Evolutionary conservation across 1,139 yeast genomes (phyloP).

Genomic region (Yamadazyma jaroonii): DNA sequence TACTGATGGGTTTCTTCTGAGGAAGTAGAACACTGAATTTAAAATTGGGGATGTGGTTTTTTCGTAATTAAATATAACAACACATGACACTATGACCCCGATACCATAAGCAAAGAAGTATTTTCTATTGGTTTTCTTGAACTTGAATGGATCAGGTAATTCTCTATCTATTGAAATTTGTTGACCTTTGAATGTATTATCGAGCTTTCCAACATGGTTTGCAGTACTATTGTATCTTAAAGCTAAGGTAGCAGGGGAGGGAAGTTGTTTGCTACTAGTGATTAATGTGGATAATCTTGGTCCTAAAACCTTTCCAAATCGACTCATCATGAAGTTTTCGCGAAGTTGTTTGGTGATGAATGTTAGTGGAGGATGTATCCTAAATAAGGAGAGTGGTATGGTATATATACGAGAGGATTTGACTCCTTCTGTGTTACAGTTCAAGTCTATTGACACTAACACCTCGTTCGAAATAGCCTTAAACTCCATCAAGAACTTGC

Average conservation of each 20-base stretch:
- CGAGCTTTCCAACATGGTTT: not conserved
- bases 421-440: constrained; percentile 59
- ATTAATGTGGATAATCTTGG: too few relatives aligned
- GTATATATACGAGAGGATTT: constrained; percentile 63
- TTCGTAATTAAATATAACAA: constrained; percentile 84
- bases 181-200: constrained; percentile 16
- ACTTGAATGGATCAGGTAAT: constrained; percentile 72
- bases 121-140: constrained; percentile 46
- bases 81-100: constrained; percentile 63
- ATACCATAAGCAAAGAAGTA: constrained; percentile 61
- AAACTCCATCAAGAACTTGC: constrained; percentile 56
- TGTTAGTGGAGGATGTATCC: constrained; percentile 65
- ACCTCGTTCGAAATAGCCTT: constrained; percentile 48
- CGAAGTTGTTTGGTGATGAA: constrained; percentile 3
- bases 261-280: not conserved
- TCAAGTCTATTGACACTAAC: constrained; percentile 70
- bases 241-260: not conserved
- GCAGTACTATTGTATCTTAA: too few relatives aligned
- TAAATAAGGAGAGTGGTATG: constrained; percentile 67
- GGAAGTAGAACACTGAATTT: constrained; percentile 79
- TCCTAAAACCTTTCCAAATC: too few relatives aligned
- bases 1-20: constrained; percentile 77
- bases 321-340: too few relatives aligned
- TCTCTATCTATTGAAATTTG: constrained; percentile 61
- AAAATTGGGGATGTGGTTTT: constrained; percentile 86